Base-by-base conservation (phyloP, 192 early-diverging fungal genomes). In the Phlyctochytrium arcticum region DNA sequence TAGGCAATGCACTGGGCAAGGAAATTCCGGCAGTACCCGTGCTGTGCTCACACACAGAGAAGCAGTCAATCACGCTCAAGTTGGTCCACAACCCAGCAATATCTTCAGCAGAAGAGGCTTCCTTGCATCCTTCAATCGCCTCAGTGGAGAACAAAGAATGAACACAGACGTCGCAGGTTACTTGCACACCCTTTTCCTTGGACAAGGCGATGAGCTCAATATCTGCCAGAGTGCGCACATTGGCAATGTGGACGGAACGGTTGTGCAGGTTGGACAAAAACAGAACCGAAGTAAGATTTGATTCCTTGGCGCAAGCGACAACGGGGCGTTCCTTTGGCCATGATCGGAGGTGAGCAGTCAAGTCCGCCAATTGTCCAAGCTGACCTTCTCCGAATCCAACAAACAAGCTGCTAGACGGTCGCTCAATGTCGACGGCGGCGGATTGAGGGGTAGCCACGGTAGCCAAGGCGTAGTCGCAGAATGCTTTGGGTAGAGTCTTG, bases 91-190 rank as follows among this genome's bases (percentile, higher is more conserved):
- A 72, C 21, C 86, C 79, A n/a, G 79, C 74, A 59, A 90, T 87
- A 42, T 93, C 88, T 0, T 58, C 65, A 36, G 78, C 68, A 8
- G 44, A 17, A 6, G 19, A 37, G 33, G 31, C 27, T 2, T 31
- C 7, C 31, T 81, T 80, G 30, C 30, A 15, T 15, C 8, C 50
- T 24, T 76, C 77, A 4, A 67, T 75, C 6, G 83, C 78, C 15
- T 44, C 21, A 12, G 39, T 44, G 53, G 89, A 76, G 77, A 96
- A 95, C 37, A 98, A 77, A n/a, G 85, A 74, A 65, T 89, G 87
- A 5, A 95, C 86, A 17, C 87, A 81, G n/a, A 96, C 92, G 71
- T 98, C 96, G 78, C 95, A 99, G 5, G 93, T 94, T 42, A 96
- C 91, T 27, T 75, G 62, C 10, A 93, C 74, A 7, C 90, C 93